Conservation (phyloP, 805 yeast species). For the Pachysolen tannophilus region DNA sequence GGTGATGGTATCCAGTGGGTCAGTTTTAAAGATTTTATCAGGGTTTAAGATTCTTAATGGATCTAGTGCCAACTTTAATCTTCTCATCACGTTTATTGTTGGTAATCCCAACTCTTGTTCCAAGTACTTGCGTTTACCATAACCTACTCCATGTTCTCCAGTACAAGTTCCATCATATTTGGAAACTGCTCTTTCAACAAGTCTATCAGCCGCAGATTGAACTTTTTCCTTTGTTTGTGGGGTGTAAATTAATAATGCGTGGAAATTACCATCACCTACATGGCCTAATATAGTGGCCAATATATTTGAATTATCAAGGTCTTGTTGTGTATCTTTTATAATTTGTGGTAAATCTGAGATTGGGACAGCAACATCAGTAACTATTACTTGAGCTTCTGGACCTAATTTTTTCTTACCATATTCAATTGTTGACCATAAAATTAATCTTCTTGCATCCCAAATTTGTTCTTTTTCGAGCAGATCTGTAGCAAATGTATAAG, state of each 20-base stretch:
- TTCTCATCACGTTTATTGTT: constrained; percentile 57
- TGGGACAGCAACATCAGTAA: constrained; percentile 71
- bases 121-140: constrained; percentile 52
- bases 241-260: constrained; percentile 44
- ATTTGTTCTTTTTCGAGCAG: constrained; percentile 51
- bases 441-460: constrained; percentile 64
- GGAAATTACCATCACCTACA: constrained; percentile 72
- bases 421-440: constrained; percentile 48
- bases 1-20: too few relatives aligned
- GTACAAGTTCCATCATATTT: constrained; percentile 64
- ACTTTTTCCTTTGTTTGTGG: constrained; percentile 32
- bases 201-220: constrained; percentile 19
- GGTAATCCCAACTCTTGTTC: constrained; percentile 51
- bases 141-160: constrained; percentile 74
- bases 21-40: constrained; percentile 58
- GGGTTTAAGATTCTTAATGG: constrained; percentile 62
- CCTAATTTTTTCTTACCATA: constrained; percentile 43
- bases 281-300: constrained; percentile 52
- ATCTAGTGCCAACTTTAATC: constrained; percentile 53
- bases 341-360: constrained; percentile 47
- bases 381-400: constrained; percentile 43
- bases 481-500: constrained; percentile 45
- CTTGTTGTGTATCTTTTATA: constrained; percentile 46
- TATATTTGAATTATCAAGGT: constrained; percentile 37
- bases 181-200: constrained; percentile 21